Evolutionary conservation across 2,329 filamentous ascomycete species (phyloP), one percentile per base, ranked within the genome.

Genomic region (Penicillium corylophilum): DNA sequence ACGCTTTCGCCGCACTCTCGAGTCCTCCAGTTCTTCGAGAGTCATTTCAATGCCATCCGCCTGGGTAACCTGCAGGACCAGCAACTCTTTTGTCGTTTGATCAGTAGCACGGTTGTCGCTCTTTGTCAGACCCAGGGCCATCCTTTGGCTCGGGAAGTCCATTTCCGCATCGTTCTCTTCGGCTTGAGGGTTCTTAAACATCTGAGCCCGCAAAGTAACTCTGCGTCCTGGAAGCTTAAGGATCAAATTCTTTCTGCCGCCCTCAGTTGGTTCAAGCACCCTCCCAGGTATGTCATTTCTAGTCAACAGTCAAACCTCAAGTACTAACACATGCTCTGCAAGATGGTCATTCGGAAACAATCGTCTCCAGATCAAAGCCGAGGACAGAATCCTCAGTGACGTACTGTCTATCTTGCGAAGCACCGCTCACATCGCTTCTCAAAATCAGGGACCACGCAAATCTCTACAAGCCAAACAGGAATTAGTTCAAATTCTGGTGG

Each of bases 341-440:
- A 79, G 78, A 60, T 99, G 94, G 93, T 95, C 94, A 0, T 97
- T 94, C 71, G 94, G 94, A 50, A 94, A 93, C 63, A 99, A 96
- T 67, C 83, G 89, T 44, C 76, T 99, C 15, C 94, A 99, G 68
- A 79, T 97, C 46, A 97, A 95, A 76, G 93, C 95, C 0, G 94
- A 99, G 72, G 84, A 90, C 29, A 87, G 88, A 59, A 77, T 96
- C 16, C 81, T 97, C 35, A 80, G 81, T 6, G 91, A 96, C 67
- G 85, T 96, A 31, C 77, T 86, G 44, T 70, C 74, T 10, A 82
- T 85, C 13, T 74, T 99, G 55, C 84, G 85, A 56, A 79, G 76
- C 2, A 81, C 91, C 10, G 77, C 82, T 1, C 77, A 77, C 53
- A 82, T 89, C 31, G 86, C 83, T 4, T 68, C 69, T 49, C 63